Percentiles rank a stretch among this genome's conserved stretches.
phyloP scores from a whole-genome alignment of 257 asterid species.

The Capsicum rhomboideum region DNA sequence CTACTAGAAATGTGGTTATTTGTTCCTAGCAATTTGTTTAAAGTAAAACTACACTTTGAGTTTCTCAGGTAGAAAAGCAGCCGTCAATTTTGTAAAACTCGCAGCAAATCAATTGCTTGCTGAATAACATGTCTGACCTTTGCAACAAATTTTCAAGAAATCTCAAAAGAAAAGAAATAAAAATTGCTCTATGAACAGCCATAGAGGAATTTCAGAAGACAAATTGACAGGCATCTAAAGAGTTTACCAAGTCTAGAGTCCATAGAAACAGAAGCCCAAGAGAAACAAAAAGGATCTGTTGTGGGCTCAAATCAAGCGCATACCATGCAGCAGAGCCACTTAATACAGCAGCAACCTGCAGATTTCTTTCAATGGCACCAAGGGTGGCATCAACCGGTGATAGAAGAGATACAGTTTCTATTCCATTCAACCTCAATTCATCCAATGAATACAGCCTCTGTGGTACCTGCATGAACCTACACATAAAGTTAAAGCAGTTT shows the following conservation, averaged over 20 bases:
- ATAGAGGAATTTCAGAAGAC: neutral
- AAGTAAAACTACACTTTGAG: neutral
- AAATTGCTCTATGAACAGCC: neutral
- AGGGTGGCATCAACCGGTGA: conserved; percentile 78
- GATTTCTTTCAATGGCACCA: conserved; percentile 59
- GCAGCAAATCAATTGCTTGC: neutral
- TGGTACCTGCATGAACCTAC: conserved; percentile 68
- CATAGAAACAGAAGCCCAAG: conserved; percentile 66
- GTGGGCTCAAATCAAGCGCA: conserved; percentile 43
- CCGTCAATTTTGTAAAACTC: neutral
- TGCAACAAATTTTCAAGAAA: neutral
- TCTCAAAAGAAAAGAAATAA: neutral
- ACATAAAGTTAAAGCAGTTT: conserved; percentile 6
- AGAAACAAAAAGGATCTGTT: conserved; percentile 46
- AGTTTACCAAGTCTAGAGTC: conserved; percentile 82
- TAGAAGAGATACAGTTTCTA: conserved; percentile 59
- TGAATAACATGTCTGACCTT: neutral
- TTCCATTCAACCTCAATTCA: conserved; percentile 83
- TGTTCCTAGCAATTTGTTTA: neutral
- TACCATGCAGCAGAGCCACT: conserved; percentile 73
- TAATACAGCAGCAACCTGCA: conserved; percentile 61
- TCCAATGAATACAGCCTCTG: conserved; percentile 91
- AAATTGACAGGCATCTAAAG: neutral
- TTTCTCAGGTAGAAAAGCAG: neutral
- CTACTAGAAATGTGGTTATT: neutral